phyloP scores from a whole-genome alignment of 257 asterid species.

The Schizonepeta tenuifolia region DNA sequence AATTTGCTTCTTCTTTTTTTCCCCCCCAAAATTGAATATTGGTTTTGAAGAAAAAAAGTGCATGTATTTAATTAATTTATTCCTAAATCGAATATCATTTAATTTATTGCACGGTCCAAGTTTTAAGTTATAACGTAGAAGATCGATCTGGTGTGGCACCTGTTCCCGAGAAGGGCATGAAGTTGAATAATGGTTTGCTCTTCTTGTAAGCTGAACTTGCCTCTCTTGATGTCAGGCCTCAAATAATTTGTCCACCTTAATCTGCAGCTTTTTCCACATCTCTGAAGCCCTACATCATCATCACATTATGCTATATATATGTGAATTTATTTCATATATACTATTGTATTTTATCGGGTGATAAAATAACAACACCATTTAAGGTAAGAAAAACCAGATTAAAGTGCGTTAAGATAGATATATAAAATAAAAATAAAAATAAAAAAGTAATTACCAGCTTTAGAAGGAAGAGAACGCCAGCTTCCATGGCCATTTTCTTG shows the following conservation, averaged over 20 bases:
- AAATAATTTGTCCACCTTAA: slow-evolving; percentile 50
- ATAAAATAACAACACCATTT: too few species aligned
- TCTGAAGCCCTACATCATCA: slow-evolving; percentile 45
- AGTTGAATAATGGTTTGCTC: slow-evolving; percentile 48
- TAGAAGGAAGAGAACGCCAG: slow-evolving; percentile 46
- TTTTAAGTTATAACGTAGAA: too few species aligned
- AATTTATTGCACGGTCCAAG: too few species aligned
- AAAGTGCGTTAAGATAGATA: not conserved
- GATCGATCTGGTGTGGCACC: slow-evolving; percentile 15
- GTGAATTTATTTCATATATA: too few species aligned
- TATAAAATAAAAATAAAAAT: accelerated
- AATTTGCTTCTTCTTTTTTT: not conserved
- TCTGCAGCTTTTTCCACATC: slow-evolving; percentile 58
- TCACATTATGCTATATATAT: too few species aligned
- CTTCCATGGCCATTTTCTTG: slow-evolving; percentile 50
- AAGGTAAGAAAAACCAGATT: too few species aligned
- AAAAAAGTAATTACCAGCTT: slow-evolving; percentile 42
- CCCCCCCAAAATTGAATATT: not conserved
- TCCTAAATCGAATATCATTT: too few species aligned
- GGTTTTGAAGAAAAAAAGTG: not conserved
- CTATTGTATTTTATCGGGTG: too few species aligned
- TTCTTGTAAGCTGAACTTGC: slow-evolving; percentile 44
- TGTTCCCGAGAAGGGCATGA: slow-evolving; percentile 55
- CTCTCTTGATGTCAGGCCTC: slow-evolving; percentile 53
- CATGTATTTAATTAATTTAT: too few species aligned